These are phyloP conservation scores for Prunus yedoensis DNA, from an alignment of 331 rosid species.

Conservation along the genomic window DNA sequence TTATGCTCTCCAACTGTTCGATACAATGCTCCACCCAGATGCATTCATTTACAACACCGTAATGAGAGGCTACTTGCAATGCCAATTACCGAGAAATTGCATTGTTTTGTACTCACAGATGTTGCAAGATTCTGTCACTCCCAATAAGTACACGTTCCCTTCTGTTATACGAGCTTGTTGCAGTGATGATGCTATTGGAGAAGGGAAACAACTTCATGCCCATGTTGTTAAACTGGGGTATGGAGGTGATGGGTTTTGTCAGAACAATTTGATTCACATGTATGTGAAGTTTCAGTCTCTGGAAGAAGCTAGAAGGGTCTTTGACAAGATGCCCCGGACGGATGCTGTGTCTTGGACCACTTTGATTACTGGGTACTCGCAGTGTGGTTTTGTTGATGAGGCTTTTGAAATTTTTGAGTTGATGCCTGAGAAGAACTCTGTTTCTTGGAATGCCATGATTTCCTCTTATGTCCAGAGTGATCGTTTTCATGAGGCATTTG, in stretches of 20 bases:
- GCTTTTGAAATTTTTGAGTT: constrained; percentile 48
- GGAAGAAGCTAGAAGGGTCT: constrained; percentile 49
- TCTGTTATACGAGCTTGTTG: constrained; percentile 45
- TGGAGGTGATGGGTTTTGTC: constrained; percentile 35
- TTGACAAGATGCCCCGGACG: constrained; percentile 36
- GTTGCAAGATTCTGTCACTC: constrained; percentile 40
- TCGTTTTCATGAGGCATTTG: constrained; percentile 55
- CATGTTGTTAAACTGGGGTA: constrained; percentile 59
- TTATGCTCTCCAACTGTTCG: constrained; percentile 56
- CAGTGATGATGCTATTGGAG: constrained; percentile 13
- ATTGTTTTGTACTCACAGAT: constrained; percentile 45
- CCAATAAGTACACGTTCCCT: constrained; percentile 61
- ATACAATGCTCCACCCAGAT: constrained; percentile 49
- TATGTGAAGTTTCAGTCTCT: constrained; percentile 42
- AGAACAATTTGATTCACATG: constrained; percentile 46
- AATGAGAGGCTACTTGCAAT: constrained; percentile 40
- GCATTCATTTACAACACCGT: constrained; percentile 62
- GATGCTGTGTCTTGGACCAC: constrained; percentile 63
- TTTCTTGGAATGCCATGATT: constrained; percentile 72
- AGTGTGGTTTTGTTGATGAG: constrained; percentile 44
- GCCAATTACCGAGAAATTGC: constrained; percentile 28
- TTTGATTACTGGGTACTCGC: constrained; percentile 55
- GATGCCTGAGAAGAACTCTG: constrained; percentile 52
- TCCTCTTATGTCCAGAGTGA: constrained; percentile 48
- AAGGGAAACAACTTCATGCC: constrained; percentile 54